Conservation (phyloP, 306 rosid genomes). For the Prunus mongolica region DNA sequence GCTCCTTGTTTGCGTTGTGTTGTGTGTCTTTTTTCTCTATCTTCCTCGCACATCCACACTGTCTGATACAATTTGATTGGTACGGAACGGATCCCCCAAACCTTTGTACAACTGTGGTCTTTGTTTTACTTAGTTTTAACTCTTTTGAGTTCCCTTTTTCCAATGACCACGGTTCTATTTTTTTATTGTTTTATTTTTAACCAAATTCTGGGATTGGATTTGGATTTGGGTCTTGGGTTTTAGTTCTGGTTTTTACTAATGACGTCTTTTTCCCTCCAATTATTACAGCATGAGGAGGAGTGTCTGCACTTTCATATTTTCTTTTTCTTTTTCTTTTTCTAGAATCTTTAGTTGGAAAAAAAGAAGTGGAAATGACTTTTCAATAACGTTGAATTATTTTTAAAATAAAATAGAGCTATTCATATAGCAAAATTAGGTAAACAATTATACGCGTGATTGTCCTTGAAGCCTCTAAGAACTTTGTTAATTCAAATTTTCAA, state of each 20-base stretch:
- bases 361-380: too few relatives aligned
- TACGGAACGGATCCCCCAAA: neutral
- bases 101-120: neutral
- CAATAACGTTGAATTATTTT: too few relatives aligned
- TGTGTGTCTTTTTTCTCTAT: neutral
- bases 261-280: neutral
- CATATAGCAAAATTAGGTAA: too few relatives aligned
- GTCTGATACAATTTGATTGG: conserved; percentile 12
- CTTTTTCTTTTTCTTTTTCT: neutral
- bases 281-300: conserved; percentile 1
- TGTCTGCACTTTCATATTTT: neutral
- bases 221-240: neutral
- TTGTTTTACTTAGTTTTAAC: neutral
- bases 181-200: neutral
- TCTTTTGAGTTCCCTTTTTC: neutral
- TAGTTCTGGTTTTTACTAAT: neutral
- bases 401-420: too few relatives aligned
- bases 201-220: neutral
- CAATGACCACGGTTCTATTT: neutral
- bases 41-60: neutral
- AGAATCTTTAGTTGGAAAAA: too few relatives aligned
- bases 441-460: too few relatives aligned
- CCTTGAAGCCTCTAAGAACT: too few relatives aligned
- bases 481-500: too few relatives aligned
- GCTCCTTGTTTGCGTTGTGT: conserved; percentile 11